phyloP scores from a whole-genome alignment of 495 filamentous ascomycete genomes.

The Lasiosphaeris hirsuta region DNA sequence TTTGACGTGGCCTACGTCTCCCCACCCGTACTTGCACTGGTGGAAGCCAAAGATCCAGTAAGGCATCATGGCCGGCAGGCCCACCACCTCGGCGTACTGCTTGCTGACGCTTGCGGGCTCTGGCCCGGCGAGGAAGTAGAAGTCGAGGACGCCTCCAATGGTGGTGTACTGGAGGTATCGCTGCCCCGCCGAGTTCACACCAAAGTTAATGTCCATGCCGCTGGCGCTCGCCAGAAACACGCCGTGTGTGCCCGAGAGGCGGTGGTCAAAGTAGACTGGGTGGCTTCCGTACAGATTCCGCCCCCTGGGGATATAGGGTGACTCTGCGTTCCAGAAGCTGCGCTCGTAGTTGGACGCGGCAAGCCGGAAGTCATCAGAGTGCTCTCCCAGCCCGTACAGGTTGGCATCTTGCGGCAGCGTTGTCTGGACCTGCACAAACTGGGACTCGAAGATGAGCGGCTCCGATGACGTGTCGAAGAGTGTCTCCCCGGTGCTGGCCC shows the following conservation, averaged over 20 bases:
- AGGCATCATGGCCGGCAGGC: slow-evolving; percentile 71
- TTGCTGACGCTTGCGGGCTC: slow-evolving; percentile 65
- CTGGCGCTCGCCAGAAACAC: slow-evolving; percentile 85
- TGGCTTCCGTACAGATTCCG: slow-evolving; percentile 80
- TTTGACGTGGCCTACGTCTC: slow-evolving; percentile 66
- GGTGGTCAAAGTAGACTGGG: slow-evolving; percentile 82
- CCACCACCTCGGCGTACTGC: slow-evolving; percentile 73
- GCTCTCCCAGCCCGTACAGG: slow-evolving; percentile 78
- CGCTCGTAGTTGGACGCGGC: slow-evolving; percentile 69
- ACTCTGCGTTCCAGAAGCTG: slow-evolving; percentile 78
- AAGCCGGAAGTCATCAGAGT: slow-evolving; percentile 68
- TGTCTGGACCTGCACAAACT: slow-evolving; percentile 72
- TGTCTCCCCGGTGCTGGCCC: slow-evolving; percentile 58
- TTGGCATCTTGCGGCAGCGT: slow-evolving; percentile 63
- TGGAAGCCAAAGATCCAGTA: slow-evolving; percentile 88
- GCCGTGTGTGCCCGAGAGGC: slow-evolving; percentile 68
- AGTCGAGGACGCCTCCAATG: slow-evolving; percentile 76
- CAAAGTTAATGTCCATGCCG: slow-evolving; percentile 85
- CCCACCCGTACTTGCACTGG: slow-evolving; percentile 80
- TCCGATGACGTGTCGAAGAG: slow-evolving; percentile 74
- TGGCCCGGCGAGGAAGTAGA: slow-evolving; percentile 80
- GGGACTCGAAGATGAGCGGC: slow-evolving; percentile 72
- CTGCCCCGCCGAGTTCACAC: slow-evolving; percentile 53
- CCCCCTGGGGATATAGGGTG: slow-evolving; percentile 49
- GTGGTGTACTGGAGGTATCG: slow-evolving; percentile 84